Conservation (phyloP, 1,284 basidiomycete genomes). For the Pseudozyma pruni region DNA sequence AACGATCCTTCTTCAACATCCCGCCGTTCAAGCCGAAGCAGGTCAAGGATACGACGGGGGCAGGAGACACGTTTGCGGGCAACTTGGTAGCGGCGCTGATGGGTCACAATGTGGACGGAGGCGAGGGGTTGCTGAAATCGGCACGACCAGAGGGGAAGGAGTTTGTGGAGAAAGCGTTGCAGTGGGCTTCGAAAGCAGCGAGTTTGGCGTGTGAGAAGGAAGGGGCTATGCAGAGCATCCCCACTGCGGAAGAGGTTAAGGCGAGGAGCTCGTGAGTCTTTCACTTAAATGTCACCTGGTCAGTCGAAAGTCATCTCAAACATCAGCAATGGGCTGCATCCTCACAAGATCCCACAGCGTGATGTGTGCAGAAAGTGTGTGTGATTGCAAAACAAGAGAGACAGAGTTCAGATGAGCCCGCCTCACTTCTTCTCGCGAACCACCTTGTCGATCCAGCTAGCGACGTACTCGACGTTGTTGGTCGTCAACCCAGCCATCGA, state of each 20-base stretch:
- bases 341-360: too few species aligned
- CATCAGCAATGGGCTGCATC: too few species aligned
- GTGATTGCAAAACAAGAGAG: conserved; percentile 14
- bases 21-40: conserved; percentile 46
- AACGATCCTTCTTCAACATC: conserved; percentile 41
- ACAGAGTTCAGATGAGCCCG: neutral
- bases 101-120: conserved; percentile 30
- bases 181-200: conserved; percentile 53
- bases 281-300: too few species aligned
- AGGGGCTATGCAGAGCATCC: conserved; percentile 66
- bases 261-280: conserved; percentile 6
- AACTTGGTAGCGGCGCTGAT: conserved; percentile 61
- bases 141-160: conserved; percentile 13
- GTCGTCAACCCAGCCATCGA: conserved; percentile 91
- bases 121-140: conserved; percentile 10
- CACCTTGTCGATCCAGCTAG: conserved; percentile 64
- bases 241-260: conserved; percentile 50
- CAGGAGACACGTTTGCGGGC: conserved; percentile 66
- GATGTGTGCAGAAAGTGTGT: neutral
- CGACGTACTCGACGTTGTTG: conserved; percentile 72
- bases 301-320: neutral
- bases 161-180: conserved; percentile 36
- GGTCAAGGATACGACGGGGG: conserved; percentile 65
- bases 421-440: conserved; percentile 53
- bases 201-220: conserved; percentile 62